Evolutionary conservation across 192 early-diverging fungal species (phyloP).

Genomic region (Irineochytrium annulatum): DNA sequence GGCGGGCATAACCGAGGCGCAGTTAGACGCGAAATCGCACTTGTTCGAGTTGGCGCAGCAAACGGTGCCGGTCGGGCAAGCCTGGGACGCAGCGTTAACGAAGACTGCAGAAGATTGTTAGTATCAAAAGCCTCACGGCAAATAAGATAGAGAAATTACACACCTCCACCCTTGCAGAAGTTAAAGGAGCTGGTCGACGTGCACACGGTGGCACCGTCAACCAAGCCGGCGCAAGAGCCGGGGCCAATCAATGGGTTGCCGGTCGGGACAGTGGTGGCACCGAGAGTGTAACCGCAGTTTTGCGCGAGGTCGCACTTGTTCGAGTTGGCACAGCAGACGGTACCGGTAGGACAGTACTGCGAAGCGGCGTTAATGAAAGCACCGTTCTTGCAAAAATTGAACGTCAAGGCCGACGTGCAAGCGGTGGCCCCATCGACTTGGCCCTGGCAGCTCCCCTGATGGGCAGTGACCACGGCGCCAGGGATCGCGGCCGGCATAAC

Average conservation of each 20-base stretch:
- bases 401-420: background rate
- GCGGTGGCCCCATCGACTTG: too few relatives aligned
- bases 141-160: too few relatives aligned
- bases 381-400: background rate
- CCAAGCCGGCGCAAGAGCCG: background rate
- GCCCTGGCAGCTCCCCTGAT: too few relatives aligned
- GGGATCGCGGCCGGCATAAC: background rate
- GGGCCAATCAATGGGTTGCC: background rate
- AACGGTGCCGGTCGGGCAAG: background rate
- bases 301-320: background rate
- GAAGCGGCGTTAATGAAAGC: background rate
- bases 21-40: background rate
- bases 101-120: too few relatives aligned
- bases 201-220: background rate
- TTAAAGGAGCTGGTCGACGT: background rate
- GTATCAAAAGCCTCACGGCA: too few relatives aligned
- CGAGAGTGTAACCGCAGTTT: background rate
- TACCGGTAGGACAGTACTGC: constrained; percentile 16
- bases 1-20: background rate
- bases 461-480: background rate
- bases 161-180: background rate
- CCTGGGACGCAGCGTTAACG: background rate
- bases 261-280: background rate
- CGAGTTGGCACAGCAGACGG: constrained; percentile 24
- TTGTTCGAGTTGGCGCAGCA: background rate